phyloP scores from a whole-genome alignment of 2,329 filamentous ascomycete genomes.

The Orbilia ellipsospora region DNA sequence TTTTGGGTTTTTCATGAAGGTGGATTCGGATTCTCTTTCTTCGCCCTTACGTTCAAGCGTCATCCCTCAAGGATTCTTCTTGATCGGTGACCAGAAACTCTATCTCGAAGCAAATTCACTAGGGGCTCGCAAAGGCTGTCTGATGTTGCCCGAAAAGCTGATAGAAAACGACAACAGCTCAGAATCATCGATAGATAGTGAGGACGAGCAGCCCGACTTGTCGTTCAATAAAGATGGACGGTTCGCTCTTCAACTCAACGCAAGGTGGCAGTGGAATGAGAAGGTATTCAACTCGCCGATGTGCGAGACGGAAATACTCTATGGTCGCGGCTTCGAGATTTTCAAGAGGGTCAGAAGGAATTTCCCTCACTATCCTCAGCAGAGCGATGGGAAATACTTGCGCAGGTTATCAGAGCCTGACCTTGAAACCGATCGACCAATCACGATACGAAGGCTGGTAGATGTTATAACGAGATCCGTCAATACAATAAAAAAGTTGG shows the following conservation, averaged over 20 bases:
- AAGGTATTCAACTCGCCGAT: conserved; percentile 39
- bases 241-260: conserved; percentile 34
- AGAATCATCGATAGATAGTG: conserved; percentile 46
- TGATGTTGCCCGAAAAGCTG: conserved; percentile 4
- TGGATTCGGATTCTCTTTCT: conserved; percentile 4
- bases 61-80: conserved; percentile 37
- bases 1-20: conserved; percentile 39
- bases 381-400: conserved; percentile 25
- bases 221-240: conserved; percentile 28
- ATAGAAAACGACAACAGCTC: conserved; percentile 31
- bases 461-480: conserved; percentile 24
- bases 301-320: conserved; percentile 45
- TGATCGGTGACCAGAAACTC: conserved; percentile 30
- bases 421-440: conserved; percentile 18
- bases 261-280: conserved; percentile 45
- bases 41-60: background rate
- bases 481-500: conserved; percentile 36
- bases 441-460: conserved; percentile 26
- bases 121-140: conserved; percentile 24
- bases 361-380: conserved; percentile 29
- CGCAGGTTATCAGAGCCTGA: conserved; percentile 37
- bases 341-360: conserved; percentile 31
- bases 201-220: conserved; percentile 17
- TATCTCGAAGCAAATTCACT: conserved; percentile 27
- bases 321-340: conserved; percentile 48